phyloP scores from a whole-genome alignment of 2,329 filamentous ascomycete species.

The Gremmenia infestans region DNA sequence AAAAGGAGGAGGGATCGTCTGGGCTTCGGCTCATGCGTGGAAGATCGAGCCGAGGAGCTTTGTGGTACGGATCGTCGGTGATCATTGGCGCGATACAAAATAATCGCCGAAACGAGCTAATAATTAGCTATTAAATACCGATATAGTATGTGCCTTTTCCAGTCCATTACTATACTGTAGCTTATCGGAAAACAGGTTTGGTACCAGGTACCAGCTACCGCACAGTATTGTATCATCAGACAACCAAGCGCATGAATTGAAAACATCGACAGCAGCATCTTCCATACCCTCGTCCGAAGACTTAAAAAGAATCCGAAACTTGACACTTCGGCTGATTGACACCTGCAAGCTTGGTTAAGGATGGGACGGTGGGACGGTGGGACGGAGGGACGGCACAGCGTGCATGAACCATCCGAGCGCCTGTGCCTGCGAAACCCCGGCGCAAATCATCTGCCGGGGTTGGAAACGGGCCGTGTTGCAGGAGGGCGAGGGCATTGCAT shows the following conservation, averaged over 20 bases:
- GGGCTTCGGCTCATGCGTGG: too few species aligned
- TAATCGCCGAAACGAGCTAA: too few species aligned
- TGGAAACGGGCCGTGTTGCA: background rate
- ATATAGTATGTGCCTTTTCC: too few species aligned
- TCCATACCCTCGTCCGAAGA: background rate
- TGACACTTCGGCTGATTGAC: background rate
- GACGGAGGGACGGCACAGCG: background rate
- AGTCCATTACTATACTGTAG: too few species aligned
- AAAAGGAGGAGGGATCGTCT: too few species aligned
- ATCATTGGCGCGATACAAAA: too few species aligned
- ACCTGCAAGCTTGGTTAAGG: background rate
- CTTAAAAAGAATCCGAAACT: background rate
- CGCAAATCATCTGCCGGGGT: background rate
- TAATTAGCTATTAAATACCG: too few species aligned
- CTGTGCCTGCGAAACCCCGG: background rate
- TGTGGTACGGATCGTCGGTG: too few species aligned
- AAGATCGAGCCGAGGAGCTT: too few species aligned
- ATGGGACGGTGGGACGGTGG: background rate
- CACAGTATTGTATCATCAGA: background rate
- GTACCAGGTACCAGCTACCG: background rate
- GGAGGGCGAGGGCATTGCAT: background rate
- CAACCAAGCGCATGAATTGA: background rate
- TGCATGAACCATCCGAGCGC: background rate
- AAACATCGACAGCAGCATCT: background rate
- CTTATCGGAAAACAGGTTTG: background rate